A percentile compares a stretch with the other conserved stretches of the same genome.
These are phyloP conservation scores for Albatrellus sp. DNA, from an alignment of 1,284 basidiomycete species.

Conservation along the genomic window DNA sequence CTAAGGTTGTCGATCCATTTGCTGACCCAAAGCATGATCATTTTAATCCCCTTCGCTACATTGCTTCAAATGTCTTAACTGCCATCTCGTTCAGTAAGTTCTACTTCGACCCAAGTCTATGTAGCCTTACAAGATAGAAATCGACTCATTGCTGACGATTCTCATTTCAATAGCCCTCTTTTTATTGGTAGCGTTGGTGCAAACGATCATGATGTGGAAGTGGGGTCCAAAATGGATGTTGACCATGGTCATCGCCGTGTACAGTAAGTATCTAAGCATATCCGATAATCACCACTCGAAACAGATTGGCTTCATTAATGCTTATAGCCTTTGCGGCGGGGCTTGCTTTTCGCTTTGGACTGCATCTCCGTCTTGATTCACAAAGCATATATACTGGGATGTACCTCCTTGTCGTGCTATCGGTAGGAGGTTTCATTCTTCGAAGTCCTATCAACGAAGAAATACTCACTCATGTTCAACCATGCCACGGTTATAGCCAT, in stretches of 20 bases:
- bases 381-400: constrained; percentile 43
- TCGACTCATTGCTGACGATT: not conserved
- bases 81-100: constrained; percentile 37
- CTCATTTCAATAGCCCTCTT: constrained; percentile 28
- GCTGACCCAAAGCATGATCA: constrained; percentile 40
- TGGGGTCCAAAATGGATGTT: constrained; percentile 52
- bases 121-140: not conserved
- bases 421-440: constrained; percentile 26
- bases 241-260: constrained; percentile 52
- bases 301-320: not conserved
- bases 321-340: constrained; percentile 38
- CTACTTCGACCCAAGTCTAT: not conserved
- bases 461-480: not conserved
- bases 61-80: constrained; percentile 44
- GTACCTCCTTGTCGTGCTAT: constrained; percentile 54
- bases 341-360: constrained; percentile 35
- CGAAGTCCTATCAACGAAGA: not conserved
- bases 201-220: constrained; percentile 34
- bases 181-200: constrained; percentile 34
- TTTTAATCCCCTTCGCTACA: constrained; percentile 48
- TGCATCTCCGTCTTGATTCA: constrained; percentile 31
- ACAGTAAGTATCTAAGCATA: constrained; percentile 33
- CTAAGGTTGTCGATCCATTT: constrained; percentile 25
- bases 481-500: constrained; percentile 29
- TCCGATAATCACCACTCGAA: not conserved